Base-by-base conservation (phyloP, 345 rosid species). In the Dipteronia dyeriana region DNA sequence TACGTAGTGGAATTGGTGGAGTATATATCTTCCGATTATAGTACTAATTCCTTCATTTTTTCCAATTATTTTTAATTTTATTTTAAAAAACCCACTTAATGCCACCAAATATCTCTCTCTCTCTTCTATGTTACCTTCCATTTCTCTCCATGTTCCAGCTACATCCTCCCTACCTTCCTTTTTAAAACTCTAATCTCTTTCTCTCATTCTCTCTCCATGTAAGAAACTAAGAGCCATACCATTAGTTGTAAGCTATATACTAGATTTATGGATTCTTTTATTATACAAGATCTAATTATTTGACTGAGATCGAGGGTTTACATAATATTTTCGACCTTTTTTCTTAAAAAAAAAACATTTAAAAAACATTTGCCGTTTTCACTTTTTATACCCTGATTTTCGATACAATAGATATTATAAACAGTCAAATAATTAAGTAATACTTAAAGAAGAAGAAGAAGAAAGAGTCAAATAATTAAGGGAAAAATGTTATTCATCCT, bases 101-200 rank as follows among this genome's bases (percentile, higher is more conserved):
- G 5, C 34, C 22, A 31, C 22, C 60, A 53, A 53, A 3, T 31
- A 5, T 17, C 16, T 9, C 62, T 10, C 39, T 70, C 11, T 39
- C 7, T 10, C 45, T 62, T 10, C 45, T 43, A 19, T 74, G 69
- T 62, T 16, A 45, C 29, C 45, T 47, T 39, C 69, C 11, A 9
- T 74, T 74, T 26, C 67, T 39, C 38, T 41, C 67, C 76, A 14
- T 59, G 9, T 13, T 41, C 60, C 69, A 19, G n/a, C 68, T 64
- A 3, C 61, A 6, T 31, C 9, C 16, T 31, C 34, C 20, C 47
- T 6, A 3, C 70, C n/a, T 19, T 64, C 47, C 45, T 45, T 22
- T 22, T 47, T 61, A 22, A n/a, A 25, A 22, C 19, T n/a, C 8
- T 22, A 39, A 38, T 20, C 25, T 66, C 70, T 38, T 4, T 66